phyloP scores from a whole-genome alignment of 495 filamentous ascomycete species.

The Lindgomyces ingoldianus region DNA sequence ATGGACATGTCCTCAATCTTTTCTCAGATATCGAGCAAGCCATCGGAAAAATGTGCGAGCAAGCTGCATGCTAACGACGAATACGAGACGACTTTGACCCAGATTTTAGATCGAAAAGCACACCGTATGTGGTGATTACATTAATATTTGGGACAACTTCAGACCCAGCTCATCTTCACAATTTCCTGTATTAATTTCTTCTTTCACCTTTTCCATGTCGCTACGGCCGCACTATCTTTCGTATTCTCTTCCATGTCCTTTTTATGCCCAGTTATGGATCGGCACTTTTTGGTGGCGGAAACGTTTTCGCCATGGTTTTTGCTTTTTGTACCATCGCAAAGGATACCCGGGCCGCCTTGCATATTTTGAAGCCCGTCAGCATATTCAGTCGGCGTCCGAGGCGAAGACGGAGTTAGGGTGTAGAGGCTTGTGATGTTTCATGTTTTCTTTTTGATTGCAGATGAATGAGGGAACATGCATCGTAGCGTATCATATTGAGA shows the following conservation, averaged over 20 bases:
- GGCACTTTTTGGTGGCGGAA: background rate
- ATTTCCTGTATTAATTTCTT: background rate
- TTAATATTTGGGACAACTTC: background rate
- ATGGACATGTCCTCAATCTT: constrained; percentile 55
- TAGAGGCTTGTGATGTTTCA: background rate
- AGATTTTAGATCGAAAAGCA: background rate
- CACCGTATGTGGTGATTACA: background rate
- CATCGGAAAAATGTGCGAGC: constrained; percentile 43
- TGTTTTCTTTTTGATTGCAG: constrained; percentile 1
- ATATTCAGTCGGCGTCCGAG: background rate
- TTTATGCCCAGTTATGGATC: background rate
- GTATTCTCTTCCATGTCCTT: background rate
- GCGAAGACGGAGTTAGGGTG: background rate
- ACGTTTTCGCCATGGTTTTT: constrained; percentile 5
- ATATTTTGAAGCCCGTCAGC: background rate
- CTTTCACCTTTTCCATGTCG: constrained; percentile 7
- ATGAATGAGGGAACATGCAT: background rate
- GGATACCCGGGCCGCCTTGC: constrained; percentile 33
- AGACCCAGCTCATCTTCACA: background rate
- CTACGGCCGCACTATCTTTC: constrained; percentile 8
- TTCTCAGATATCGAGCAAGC: constrained; percentile 44
- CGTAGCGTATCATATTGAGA: background rate
- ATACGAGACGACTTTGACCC: constrained; percentile 10
- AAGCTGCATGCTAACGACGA: constrained; percentile 31
- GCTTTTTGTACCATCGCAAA: constrained; percentile 17